Conservation (phyloP, 1,284 basidiomycete genomes). For the Phlebopus sp. region DNA sequence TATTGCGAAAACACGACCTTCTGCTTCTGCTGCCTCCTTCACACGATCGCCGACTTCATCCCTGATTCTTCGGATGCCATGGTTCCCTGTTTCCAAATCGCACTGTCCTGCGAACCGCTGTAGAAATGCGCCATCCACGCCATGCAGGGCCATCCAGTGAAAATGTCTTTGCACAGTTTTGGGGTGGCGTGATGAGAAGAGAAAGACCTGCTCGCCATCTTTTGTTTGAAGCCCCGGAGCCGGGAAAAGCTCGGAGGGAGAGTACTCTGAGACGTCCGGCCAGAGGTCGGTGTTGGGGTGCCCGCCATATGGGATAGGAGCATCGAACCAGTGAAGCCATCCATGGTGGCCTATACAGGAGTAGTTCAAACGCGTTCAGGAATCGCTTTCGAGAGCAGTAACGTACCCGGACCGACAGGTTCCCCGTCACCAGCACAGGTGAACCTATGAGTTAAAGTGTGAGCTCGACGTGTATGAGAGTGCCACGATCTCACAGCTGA, state of each 20-base stretch:
- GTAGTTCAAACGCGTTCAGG: not conserved
- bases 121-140: slow-evolving; percentile 73
- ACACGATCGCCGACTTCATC: slow-evolving; percentile 73
- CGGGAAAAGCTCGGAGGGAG: slow-evolving; percentile 63
- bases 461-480: not conserved
- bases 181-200: slow-evolving; percentile 74
- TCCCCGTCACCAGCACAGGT: slow-evolving; percentile 67
- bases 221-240: slow-evolving; percentile 60
- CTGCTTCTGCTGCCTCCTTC: slow-evolving; percentile 67
- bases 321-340: slow-evolving; percentile 79
- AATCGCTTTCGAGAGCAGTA: not conserved
- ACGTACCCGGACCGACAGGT: slow-evolving; percentile 55
- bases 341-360: slow-evolving; percentile 59
- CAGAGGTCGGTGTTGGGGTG: slow-evolving; percentile 68
- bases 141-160: slow-evolving; percentile 77
- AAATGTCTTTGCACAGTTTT: slow-evolving; percentile 74
- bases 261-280: slow-evolving; percentile 71
- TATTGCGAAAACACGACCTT: slow-evolving; percentile 73
- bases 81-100: slow-evolving; percentile 52
- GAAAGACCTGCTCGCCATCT: slow-evolving; percentile 53
- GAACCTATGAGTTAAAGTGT: slow-evolving; percentile 46
- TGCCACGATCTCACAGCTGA: not conserved
- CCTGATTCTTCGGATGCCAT: slow-evolving; percentile 54
- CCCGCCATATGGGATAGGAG: slow-evolving; percentile 62
- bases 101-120: slow-evolving; percentile 70